Percentiles rank a stretch among this genome's conserved stretches.
Conservation (phyloP, 2,329 filamentous ascomycete species). For the Ascochyta pisi region DNA sequence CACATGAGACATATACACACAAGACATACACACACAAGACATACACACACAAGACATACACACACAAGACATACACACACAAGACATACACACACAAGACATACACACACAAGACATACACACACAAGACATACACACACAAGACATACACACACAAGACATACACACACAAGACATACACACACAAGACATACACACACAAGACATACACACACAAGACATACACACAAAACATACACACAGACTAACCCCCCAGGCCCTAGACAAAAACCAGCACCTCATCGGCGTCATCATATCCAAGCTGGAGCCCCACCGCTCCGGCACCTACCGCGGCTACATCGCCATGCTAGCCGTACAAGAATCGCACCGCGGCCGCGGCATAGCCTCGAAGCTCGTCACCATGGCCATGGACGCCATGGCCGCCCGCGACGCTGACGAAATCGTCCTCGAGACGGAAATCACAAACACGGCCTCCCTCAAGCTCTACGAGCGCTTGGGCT, state of each 20-base stretch:
- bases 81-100: no score
- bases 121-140: no score
- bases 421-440: constrained; percentile 82
- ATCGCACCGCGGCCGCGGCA: constrained; percentile 79
- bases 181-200: no score
- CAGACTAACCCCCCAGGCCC: constrained; percentile 30
- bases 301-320: constrained; percentile 85
- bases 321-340: constrained; percentile 91
- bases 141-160: no score
- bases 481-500: constrained; percentile 90
- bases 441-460: constrained; percentile 95
- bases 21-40: no score
- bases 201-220: not conserved
- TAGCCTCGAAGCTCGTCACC: constrained; percentile 85
- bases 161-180: no score
- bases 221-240: not conserved
- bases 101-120: not conserved
- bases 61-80: no score
- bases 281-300: constrained; percentile 95
- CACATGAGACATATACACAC: not conserved
- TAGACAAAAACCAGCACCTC: constrained; percentile 60
- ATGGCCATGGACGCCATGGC: constrained; percentile 92
- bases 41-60: no score
- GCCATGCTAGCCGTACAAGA: constrained; percentile 96
- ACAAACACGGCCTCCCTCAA: constrained; percentile 89